Conservation (phyloP, 805 yeast species). For the Ogataea sp. region DNA sequence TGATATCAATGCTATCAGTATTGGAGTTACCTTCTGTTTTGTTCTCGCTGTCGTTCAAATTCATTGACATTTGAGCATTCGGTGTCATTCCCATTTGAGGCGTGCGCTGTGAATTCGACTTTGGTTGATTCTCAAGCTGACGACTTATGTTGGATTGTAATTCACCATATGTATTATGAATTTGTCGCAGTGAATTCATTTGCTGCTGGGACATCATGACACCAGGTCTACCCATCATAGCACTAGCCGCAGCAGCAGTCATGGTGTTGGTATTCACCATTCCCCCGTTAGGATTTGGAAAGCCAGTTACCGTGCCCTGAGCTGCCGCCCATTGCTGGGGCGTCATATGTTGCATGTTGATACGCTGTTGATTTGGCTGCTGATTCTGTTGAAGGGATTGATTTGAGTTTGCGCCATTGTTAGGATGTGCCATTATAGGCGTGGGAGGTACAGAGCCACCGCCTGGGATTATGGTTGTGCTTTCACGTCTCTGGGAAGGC, state of each 20-base stretch:
- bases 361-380: no score
- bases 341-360: neutral
- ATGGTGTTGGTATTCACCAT: conserved; percentile 8
- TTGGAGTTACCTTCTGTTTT: no score
- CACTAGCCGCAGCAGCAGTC: conserved; percentile 19
- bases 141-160: conserved; percentile 16
- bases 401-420: neutral
- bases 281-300: neutral
- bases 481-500: no score
- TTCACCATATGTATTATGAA: conserved; percentile 23
- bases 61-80: neutral
- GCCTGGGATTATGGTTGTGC: no score
- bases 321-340: neutral
- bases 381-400: neutral
- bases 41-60: no score
- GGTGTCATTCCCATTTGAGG: neutral
- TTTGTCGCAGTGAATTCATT: conserved; percentile 17
- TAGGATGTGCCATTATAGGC: neutral
- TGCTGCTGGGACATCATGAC: conserved; percentile 13
- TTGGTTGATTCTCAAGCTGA: conserved; percentile 14
- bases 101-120: neutral
- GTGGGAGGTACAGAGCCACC: neutral
- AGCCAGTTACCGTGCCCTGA: neutral
- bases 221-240: conserved; percentile 19
- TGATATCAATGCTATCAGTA: no score